Base-by-base conservation (phyloP, 1,284 basidiomycete genomes). In the Fomitopsis betulina region DNA sequence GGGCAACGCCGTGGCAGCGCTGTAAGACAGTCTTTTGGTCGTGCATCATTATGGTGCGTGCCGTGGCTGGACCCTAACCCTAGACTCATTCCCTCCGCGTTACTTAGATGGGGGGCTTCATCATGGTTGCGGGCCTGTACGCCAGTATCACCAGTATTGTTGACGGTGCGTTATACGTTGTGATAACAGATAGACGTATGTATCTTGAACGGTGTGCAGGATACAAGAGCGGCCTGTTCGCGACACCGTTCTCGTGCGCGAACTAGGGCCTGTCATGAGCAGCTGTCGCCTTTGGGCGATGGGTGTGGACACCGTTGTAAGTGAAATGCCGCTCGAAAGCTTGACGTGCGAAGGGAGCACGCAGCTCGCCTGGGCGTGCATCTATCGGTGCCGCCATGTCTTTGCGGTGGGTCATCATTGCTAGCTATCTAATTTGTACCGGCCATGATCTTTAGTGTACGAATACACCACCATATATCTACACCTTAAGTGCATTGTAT, bases 101-200 rank as follows among this genome's bases (percentile, higher is more conserved):
- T 21, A 19, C 17, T 19, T 40, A 71, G 70, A 67, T 67, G 65
- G 70, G 67, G 30, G 65, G 59, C 0, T 70, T 72, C 60, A 69
- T 72, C 61, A 72, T 72, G 70, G 66, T 72, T 5, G 70, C 67
- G 1, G 70, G 70, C 1, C 53, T 72, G 52, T 72, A 72, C 49
- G 57, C 70, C 2, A 71, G 70, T 53, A 68, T 72, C 33, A 43
- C 58, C 35, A 67, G 67, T 51, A 72, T 72, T 53, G 59, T 68
- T 19, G 60, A 71, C 10, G 69, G 70, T 70, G 50, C 17, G 66
- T 60, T 3, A 17, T 43, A 13, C 15, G 27, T 13, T 12, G n/a
- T 17, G 17, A 10, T 19, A 33, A n/a, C 25, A 30, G 17, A 1
- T 0, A 2, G 30, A 4, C 21, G 8, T 4, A 2, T 1, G 13